Evolutionary conservation across 164 flowering plant genomes (phyloP).

Genomic region (Vitis cinerea): DNA sequence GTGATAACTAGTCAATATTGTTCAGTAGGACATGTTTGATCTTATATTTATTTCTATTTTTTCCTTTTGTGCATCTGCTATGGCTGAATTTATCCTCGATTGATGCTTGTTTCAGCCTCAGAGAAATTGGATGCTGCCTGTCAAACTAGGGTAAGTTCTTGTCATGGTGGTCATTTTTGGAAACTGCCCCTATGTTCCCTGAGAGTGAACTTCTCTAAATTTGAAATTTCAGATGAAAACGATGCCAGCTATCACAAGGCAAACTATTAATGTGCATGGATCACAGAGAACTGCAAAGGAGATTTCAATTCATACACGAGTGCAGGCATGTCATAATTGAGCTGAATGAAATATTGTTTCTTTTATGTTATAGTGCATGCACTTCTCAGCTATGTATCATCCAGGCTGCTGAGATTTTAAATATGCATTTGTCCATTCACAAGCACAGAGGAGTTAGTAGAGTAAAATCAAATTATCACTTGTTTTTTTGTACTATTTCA

Average conservation of each 20-base stretch:
- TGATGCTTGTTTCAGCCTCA: constrained; percentile 21
- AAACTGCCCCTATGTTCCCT: neutral
- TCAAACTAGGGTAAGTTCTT: constrained; percentile 20
- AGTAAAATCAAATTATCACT: too few relatives aligned
- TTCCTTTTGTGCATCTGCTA: neutral
- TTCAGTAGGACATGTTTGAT: neutral
- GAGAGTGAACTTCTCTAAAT: neutral
- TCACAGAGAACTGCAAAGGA: constrained; percentile 10
- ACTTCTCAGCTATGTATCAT: neutral
- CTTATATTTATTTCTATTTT: neutral
- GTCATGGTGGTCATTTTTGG: neutral
- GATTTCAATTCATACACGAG: constrained; percentile 6
- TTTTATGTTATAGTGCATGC: neutral
- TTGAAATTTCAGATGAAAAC: constrained; percentile 18
- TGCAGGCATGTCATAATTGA: constrained; percentile 12
- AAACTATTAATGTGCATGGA: constrained; percentile 1
- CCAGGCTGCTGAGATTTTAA: neutral
- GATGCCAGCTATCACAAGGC: constrained; percentile 10
- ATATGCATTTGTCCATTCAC: too few relatives aligned
- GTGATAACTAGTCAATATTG: too few relatives aligned
- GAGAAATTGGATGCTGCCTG: constrained; percentile 16
- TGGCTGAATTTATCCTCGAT: neutral
- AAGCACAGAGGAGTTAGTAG: too few relatives aligned
- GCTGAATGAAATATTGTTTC: neutral
- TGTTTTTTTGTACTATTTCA: too few relatives aligned